Evolutionary conservation across 108 stramenopile genomes (phyloP).

Genomic region (Nitzschia sp.): DNA sequence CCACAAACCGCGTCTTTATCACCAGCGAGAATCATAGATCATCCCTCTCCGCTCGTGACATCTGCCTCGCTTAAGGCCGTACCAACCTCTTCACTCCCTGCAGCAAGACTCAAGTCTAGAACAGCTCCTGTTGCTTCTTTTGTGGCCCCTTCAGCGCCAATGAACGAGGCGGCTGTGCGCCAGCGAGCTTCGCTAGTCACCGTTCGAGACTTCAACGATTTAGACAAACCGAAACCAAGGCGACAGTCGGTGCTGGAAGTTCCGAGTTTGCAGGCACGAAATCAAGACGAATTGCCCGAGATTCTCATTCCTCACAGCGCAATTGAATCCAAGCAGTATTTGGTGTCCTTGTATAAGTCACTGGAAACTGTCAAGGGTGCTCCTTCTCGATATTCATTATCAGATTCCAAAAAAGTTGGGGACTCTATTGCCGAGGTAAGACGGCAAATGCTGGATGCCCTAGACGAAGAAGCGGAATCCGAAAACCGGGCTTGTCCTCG

Average conservation of each 20-base stretch:
- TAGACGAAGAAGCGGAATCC: too few species aligned
- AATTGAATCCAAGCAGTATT: neutral
- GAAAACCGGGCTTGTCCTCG: too few species aligned
- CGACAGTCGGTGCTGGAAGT: neutral
- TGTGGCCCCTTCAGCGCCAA: neutral
- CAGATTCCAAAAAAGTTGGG: too few species aligned
- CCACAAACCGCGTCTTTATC: neutral
- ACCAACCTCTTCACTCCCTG: neutral
- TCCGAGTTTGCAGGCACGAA: neutral
- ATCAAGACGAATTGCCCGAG: neutral
- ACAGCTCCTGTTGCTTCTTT: neutral
- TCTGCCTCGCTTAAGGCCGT: too few species aligned
- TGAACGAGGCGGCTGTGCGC: neutral
- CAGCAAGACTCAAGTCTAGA: neutral
- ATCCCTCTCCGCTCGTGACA: too few species aligned
- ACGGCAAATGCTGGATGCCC: too few species aligned
- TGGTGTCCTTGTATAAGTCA: neutral
- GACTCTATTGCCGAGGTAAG: too few species aligned
- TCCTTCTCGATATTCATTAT: slow-evolving; percentile 1
- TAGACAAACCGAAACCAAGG: neutral
- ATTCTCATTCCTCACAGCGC: neutral
- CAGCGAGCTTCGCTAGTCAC: neutral
- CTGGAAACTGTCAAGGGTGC: slow-evolving; percentile 4
- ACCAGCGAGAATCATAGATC: too few species aligned
- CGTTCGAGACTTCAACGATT: neutral